These are phyloP conservation scores for Ulota crispa DNA, from an alignment of 225 moss, liverwort and hornwort genomes.

Conservation along the genomic window DNA sequence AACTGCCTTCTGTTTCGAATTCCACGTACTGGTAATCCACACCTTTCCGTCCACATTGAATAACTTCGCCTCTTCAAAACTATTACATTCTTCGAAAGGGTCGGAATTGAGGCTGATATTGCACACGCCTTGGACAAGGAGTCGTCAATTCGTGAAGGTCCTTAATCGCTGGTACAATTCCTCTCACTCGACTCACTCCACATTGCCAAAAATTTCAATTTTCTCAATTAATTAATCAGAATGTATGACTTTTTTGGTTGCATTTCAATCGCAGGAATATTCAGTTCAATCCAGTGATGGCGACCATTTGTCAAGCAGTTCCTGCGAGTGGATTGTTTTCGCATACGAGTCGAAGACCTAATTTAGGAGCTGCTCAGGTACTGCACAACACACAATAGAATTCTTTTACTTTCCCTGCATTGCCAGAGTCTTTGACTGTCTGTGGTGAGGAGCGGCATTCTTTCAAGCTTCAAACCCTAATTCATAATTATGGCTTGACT, in stretches of 20 bases:
- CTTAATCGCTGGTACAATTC: background rate
- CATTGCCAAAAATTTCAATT: background rate
- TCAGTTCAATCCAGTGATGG: conserved; percentile 20
- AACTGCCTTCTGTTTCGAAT: background rate
- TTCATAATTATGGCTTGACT: background rate
- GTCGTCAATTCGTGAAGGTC: background rate
- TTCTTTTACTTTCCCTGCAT: background rate
- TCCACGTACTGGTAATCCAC: background rate
- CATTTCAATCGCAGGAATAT: conserved; percentile 13
- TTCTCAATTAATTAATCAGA: fast-evolving
- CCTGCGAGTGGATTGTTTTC: conserved; percentile 38
- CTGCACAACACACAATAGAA: background rate
- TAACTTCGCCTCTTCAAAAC: background rate
- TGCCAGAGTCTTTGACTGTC: background rate
- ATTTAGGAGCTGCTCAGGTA: conserved; percentile 32
- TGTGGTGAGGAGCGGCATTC: background rate
- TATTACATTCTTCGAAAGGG: background rate
- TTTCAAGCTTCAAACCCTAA: conserved; percentile 8
- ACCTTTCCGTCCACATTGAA: background rate
- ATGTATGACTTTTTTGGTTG: background rate
- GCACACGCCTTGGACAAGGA: background rate
- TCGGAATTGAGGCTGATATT: background rate
- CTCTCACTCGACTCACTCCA: background rate
- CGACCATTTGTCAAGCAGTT: conserved; percentile 39
- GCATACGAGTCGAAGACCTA: conserved; percentile 15